Evolutionary conservation across 768 basidiomycete genomes (phyloP).

Genomic region (Trametes coccinea): DNA sequence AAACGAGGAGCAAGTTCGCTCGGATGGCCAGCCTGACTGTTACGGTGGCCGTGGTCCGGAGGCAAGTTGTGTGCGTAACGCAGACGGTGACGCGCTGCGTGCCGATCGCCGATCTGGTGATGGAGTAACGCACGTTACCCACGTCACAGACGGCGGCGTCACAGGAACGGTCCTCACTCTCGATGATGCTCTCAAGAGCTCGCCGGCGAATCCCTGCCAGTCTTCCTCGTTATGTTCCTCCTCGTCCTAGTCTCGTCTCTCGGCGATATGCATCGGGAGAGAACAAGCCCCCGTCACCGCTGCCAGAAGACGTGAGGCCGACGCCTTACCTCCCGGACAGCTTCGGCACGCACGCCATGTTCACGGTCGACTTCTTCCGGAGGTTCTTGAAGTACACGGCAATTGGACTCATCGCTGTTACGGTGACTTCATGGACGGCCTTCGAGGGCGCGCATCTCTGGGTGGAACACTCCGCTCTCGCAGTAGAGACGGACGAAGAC

Average conservation of each 20-base stretch:
- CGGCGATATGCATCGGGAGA: conserved; percentile 16
- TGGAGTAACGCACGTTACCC: neutral
- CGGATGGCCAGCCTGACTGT: conserved; percentile 1
- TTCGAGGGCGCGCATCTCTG: conserved; percentile 62
- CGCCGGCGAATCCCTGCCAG: conserved; percentile 16
- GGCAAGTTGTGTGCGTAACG: conserved; percentile 13
- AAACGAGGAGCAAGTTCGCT: neutral
- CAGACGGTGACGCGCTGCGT: conserved; percentile 10
- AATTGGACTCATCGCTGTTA: conserved; percentile 44
- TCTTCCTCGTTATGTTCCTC: conserved; percentile 6
- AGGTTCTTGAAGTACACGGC: conserved; percentile 53
- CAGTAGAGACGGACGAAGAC: conserved; percentile 52
- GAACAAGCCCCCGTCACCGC: conserved; percentile 12
- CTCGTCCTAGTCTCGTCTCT: neutral
- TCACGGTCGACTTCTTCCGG: conserved; percentile 45
- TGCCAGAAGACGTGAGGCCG: conserved; percentile 1
- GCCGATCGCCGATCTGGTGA: conserved; percentile 3
- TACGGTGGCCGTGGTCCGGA: conserved; percentile 20
- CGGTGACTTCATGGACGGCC: conserved; percentile 45
- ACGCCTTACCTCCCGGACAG: conserved; percentile 31
- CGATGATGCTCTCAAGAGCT: conserved; percentile 27
- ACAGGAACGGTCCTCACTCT: conserved; percentile 9
- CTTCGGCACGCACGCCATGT: conserved; percentile 37
- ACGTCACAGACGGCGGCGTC: conserved; percentile 7
- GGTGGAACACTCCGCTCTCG: conserved; percentile 59